These are phyloP conservation scores for Globisporangium emineosum DNA, from an alignment of 352 stramenopile genomes.

Conservation along the genomic window DNA sequence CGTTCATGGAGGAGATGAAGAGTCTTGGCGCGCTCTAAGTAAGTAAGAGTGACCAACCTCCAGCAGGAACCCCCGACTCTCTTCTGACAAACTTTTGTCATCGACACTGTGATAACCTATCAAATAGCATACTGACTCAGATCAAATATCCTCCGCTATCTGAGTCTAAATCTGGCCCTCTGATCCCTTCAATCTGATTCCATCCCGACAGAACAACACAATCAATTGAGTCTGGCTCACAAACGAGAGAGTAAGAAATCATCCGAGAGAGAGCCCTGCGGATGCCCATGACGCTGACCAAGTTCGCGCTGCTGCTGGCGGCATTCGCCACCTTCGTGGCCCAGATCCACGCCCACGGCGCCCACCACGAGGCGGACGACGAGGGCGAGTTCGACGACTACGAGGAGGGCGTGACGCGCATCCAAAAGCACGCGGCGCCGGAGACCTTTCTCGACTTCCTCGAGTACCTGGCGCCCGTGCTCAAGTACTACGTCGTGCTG, in stretches of 20 bases:
- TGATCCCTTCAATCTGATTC: neutral
- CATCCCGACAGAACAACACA: neutral
- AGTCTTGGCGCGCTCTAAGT: slow-evolving; percentile 10
- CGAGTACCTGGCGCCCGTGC: slow-evolving; percentile 48
- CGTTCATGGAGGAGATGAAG: slow-evolving; percentile 76
- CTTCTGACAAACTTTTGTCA: neutral
- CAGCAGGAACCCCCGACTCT: no score
- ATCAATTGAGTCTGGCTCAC: neutral
- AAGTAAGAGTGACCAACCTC: neutral
- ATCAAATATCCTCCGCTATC: neutral
- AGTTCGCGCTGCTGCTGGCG: neutral
- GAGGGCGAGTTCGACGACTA: neutral
- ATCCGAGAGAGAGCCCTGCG: neutral
- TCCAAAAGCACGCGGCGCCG: slow-evolving; percentile 22
- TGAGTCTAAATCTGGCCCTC: neutral
- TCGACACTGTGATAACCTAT: neutral
- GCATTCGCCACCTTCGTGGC: neutral
- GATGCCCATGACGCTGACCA: neutral
- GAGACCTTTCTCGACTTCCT: slow-evolving; percentile 57
- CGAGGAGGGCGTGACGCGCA: slow-evolving; percentile 1
- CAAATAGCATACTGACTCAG: neutral
- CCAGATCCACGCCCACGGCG: neutral
- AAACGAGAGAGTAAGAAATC: neutral
- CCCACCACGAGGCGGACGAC: neutral
- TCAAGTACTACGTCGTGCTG: slow-evolving; percentile 76